Base-by-base conservation (phyloP, 1,139 yeast genomes). In the Suhomyces guaymorum region DNA sequence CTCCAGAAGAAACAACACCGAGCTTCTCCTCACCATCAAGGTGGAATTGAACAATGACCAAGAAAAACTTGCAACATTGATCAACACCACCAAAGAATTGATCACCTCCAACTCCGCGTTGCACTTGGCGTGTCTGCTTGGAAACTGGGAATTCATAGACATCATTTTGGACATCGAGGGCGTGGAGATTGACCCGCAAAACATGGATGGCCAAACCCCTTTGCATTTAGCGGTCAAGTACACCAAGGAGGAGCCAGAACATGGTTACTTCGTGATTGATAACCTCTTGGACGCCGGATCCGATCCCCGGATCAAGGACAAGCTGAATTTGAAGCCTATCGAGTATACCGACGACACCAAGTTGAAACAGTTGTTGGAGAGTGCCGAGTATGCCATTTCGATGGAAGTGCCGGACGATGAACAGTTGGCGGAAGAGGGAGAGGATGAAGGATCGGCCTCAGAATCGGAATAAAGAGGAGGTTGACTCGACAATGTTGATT, bases 241-340 rank as follows among this genome's bases (percentile, higher is more conserved):
- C 54, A 71, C 90, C 15, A 67, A 67, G 29, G 78, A 77, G 11
- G 97, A 92, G 54, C 85, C 92, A 0, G 97, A 86, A 42, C 92
- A 84, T 59, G 97, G 96, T 1, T 66, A 75, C 26, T 89, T 83
- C 50, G 72, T 92, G 29, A 72, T 81, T 7, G 95, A 88, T 51
- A 85, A 84, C 56, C 70, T 92, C 44, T 69, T 92, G 41, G 97
- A 90, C 52, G 96, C 95, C 22, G 98, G 97, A 2, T 82, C 95
- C 1, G 95, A 90, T 59, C 89, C 95, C n/a, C 48, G 72, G 36
- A 59, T 67, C 24, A 49, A 51, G 17, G 73, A 70, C 45, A 54
- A 47, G 21, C 57, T 54, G 41, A 81, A 83, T 18, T 75, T 82
- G 51, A 82, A 75, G 50, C 96, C 98, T 9, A 69, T 83, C 28